A percentile compares a stretch with the other conserved stretches of the same genome.
These are phyloP conservation scores for Globisporangium polare DNA, from an alignment of 352 stramenopile species.

Conservation along the genomic window DNA sequence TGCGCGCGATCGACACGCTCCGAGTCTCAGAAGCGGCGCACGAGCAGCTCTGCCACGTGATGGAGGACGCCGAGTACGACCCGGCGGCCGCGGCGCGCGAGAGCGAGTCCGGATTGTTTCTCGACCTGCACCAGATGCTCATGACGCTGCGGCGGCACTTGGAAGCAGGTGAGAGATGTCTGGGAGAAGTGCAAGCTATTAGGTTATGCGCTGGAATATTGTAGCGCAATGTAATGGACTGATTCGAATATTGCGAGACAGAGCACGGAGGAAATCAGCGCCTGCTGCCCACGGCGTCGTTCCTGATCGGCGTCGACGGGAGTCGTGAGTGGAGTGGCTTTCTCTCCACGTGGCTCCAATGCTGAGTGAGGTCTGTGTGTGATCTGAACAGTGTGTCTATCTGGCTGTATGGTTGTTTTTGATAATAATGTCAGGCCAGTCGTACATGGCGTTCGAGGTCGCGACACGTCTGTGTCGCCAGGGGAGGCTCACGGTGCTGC, in stretches of 20 bases:
- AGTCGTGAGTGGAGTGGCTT: conserved; percentile 36
- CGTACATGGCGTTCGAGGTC: conserved; percentile 55
- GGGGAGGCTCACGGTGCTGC: conserved; percentile 36
- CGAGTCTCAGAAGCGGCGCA: conserved; percentile 31
- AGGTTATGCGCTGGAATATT: too few relatives aligned
- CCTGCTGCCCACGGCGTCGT: conserved; percentile 40
- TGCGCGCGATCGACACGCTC: conserved; percentile 22
- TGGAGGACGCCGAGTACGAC: conserved; percentile 55
- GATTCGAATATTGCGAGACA: conserved; percentile 5
- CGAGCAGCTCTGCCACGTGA: conserved; percentile 42
- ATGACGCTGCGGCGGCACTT: conserved; percentile 30
- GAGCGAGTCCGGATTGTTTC: conserved; percentile 60
- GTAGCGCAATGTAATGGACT: too few relatives aligned
- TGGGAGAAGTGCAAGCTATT: not conserved
- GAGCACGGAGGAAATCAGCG: conserved; percentile 35
- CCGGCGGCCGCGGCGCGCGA: conserved; percentile 43
- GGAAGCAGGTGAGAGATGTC: conserved; percentile 17
- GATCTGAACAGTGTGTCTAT: not conserved
- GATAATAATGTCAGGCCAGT: conserved; percentile 34
- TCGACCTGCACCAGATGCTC: conserved; percentile 47
- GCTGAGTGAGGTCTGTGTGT: not conserved
- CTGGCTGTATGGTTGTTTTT: not conserved
- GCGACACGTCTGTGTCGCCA: conserved; percentile 41
- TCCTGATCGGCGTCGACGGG: conserved; percentile 57
- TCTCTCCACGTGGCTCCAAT: not conserved